Evolutionary conservation across 768 basidiomycete genomes (phyloP), one percentile per base, ranked within the genome.

Genomic region (Suillus subalutaceus): DNA sequence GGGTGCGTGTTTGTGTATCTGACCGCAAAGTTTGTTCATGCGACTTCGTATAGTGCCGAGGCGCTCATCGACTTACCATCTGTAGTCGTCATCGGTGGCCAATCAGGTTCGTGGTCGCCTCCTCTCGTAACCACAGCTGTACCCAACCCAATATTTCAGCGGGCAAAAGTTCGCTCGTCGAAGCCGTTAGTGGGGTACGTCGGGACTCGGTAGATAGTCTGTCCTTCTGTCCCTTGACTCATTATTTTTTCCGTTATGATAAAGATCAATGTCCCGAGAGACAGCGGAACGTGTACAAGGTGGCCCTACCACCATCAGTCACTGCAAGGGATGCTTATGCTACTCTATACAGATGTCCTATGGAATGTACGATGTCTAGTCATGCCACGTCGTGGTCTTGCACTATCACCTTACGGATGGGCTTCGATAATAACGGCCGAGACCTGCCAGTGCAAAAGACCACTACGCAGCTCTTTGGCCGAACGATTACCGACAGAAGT

Each of bases 61-160:
- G 76, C 75, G 6, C 80, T 84, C 30, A 71, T 86, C 13, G 84
- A 86, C 64, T 72, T 86, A 7, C 84, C 85, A 10, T 74, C 83
- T 8, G 82, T 86, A 56, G 81, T 80, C 26, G 83, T 85, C 50
- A 84, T 85, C 44, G 85, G 85, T 18, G 84, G 84, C 52, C 86
- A 86, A 71, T 82, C 84, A 9, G 86, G 83, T n/a, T 73, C 75
- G 69, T 68, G 20, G 37, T 50, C 13, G 13, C 63, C 63, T 53
- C 52, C 37, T 30, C 40, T 52, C 32, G 20, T 20, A 10, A 40
- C 26, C 15, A 8, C 32, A 32, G 40, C 10, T 43, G 9, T 35
- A 12, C 13, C 63, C 13, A 37, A 26, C 44, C 44, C 75, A 76
- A 79, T 5, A 83, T 82, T 68, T 83, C 81, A 1, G 80, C 79